Evolutionary conservation across 139 green algal species (phyloP), one percentile per base, ranked within the genome.

Genomic region (Raphidocelis subcapitata): DNA sequence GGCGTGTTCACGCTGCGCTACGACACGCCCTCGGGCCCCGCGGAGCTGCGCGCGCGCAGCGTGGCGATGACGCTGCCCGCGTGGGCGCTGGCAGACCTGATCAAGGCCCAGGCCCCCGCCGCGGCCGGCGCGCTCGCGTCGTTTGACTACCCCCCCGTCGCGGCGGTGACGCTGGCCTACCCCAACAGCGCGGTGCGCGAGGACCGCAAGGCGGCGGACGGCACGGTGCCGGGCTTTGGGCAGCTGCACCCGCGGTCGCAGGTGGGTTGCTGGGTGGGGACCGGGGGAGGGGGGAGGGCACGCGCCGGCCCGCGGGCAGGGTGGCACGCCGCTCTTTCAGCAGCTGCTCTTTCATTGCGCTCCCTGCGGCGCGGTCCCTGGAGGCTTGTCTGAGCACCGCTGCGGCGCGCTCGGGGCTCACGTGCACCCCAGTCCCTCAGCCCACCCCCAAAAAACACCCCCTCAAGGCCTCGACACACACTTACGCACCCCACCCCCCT

Each of bases 81-180:
- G 5, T 98, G 98, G 76, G 85, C 94, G 0, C 90, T 90, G 3
- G 90, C 92, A 0, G 83, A 96, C 57, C 76, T 98, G 21, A 47
- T 98, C 24, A 56, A 81, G 57, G 51, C 68, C 24, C 60, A 65
- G 20, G 62, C 62, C 74, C 65, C 84, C 3, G 71, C 79, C 15
- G 89, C 93, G 1, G 74, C 85, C 23, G 75, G 87, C 0, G 84
- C 82, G 2, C 83, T 99, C 32, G 75, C 75, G 24, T 76, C 64
- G 14, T 94, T 99, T 76, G 94, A 98, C 87, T 99, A 99, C 84
- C 95, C 95, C 1, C 95, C 95, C 5, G 95, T 99, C 59, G 90
- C 68, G 23, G 94, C 95, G 26, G 93, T 98, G n/a, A 98, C 95
- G 3, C 69, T 99, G 16, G 79, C 86, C 3, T 97, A 96, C 79